These are phyloP conservation scores for Lentinula sp. DNA, from an alignment of 768 basidiomycete genomes.

Conservation along the genomic window DNA sequence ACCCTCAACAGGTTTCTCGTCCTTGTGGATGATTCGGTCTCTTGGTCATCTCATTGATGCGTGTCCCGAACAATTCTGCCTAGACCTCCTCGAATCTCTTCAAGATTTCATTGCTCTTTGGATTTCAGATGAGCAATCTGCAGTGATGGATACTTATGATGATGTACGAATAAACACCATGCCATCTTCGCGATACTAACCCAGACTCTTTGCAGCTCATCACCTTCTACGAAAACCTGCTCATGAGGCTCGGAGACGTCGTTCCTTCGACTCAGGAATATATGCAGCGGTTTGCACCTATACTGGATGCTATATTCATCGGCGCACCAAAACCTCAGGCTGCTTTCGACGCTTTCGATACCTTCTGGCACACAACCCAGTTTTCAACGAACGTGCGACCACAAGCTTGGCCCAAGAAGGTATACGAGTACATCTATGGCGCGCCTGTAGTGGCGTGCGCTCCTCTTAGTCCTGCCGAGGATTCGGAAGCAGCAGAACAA, in stretches of 20 bases:
- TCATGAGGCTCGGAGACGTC: conserved; percentile 40
- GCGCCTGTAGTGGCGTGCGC: conserved; percentile 14
- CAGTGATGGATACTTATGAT: conserved; percentile 50
- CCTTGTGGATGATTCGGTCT: conserved; percentile 58
- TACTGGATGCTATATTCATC: conserved; percentile 54
- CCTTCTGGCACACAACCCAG: conserved; percentile 47
- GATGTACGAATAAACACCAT: conserved; percentile 14
- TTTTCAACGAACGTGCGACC: conserved; percentile 37
- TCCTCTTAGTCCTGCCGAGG: conserved; percentile 8
- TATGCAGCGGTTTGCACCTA: conserved; percentile 40
- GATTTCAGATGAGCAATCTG: conserved; percentile 53
- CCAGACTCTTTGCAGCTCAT: conserved; percentile 38
- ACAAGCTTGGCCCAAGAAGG: conserved; percentile 48
- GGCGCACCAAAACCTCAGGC: conserved; percentile 39
- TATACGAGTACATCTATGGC: conserved; percentile 23
- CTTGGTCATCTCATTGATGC: conserved; percentile 47
- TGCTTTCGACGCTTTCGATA: conserved; percentile 46
- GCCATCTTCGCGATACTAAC: conserved; percentile 27
- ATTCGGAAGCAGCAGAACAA: not conserved
- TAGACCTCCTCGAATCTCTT: conserved; percentile 38
- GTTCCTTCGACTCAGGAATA: conserved; percentile 32
- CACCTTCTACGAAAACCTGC: conserved; percentile 54
- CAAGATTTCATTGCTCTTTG: conserved; percentile 55
- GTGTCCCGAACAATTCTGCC: conserved; percentile 44
- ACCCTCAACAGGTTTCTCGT: conserved; percentile 42